These are phyloP conservation scores for Aureobasidium subglaciale DNA, from an alignment of 2,329 filamentous ascomycete genomes.

Conservation along the genomic window DNA sequence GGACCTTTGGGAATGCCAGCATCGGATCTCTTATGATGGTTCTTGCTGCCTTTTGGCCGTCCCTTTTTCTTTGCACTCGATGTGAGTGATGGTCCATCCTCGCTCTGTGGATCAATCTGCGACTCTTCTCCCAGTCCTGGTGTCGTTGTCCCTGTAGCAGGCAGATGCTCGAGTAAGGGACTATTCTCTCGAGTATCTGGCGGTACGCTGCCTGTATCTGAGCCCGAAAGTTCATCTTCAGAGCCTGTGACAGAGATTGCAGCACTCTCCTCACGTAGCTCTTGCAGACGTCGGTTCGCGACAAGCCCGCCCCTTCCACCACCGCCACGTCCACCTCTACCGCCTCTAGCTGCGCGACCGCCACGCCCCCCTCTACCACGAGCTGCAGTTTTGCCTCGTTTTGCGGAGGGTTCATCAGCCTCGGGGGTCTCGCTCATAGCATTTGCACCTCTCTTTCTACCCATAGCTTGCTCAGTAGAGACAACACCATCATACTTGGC, in stretches of 20 bases:
- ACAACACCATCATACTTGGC: conserved; percentile 19
- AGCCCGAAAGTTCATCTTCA: conserved; percentile 22
- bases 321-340: conserved; percentile 13
- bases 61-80: conserved; percentile 25
- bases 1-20: conserved; percentile 45
- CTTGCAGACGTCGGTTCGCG: conserved; percentile 37
- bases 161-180: neutral
- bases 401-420: conserved; percentile 6
- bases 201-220: conserved; percentile 21
- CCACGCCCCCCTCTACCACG: conserved; percentile 15
- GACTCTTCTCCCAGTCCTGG: conserved; percentile 9
- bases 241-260: conserved; percentile 21
- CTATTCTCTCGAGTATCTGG: conserved; percentile 17
- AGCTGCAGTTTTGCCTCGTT: conserved; percentile 11
- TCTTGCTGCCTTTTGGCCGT: conserved; percentile 41
- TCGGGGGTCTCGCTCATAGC: conserved; percentile 18
- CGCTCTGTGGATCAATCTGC: neutral
- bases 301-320: conserved; percentile 11
- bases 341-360: conserved; percentile 13
- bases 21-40: conserved; percentile 38
- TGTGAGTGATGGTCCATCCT: conserved; percentile 6
- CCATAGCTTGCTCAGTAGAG: conserved; percentile 7
- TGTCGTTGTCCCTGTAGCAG: conserved; percentile 19
- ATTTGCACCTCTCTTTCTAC: conserved; percentile 14
- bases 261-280: conserved; percentile 38